Evolutionary conservation across 2,329 filamentous ascomycete species (phyloP).

Genomic region (Botryosphaeria dothidea): DNA sequence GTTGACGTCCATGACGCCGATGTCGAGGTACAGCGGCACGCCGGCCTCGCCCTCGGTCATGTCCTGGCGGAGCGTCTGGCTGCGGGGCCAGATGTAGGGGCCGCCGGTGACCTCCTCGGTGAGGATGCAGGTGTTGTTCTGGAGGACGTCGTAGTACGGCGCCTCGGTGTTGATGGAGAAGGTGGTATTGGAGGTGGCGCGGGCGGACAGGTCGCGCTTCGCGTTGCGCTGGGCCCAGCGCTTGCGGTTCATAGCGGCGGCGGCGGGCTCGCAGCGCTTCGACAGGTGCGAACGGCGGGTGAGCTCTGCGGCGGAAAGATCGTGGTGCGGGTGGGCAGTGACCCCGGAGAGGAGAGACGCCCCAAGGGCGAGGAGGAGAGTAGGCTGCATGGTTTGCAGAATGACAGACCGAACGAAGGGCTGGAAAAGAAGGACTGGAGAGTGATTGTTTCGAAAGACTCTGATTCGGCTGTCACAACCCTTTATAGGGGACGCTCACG

Average conservation of each 20-base stretch:
- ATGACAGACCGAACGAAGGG: neutral
- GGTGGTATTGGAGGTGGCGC: slow-evolving; percentile 9
- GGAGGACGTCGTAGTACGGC: slow-evolving; percentile 20
- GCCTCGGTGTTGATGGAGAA: slow-evolving; percentile 17
- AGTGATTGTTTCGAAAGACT: neutral
- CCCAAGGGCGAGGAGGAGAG: slow-evolving; percentile 7
- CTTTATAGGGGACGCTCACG: neutral
- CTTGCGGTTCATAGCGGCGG: slow-evolving; percentile 15
- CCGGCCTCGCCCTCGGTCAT: slow-evolving; percentile 39
- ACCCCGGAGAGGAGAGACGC: slow-evolving; percentile 1
- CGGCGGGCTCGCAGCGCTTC: slow-evolving; percentile 13
- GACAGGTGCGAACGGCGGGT: slow-evolving; percentile 1
- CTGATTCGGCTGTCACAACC: neutral
- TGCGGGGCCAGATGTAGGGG: slow-evolving; percentile 28
- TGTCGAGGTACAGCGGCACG: slow-evolving; percentile 43
- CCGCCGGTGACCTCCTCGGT: slow-evolving; percentile 28
- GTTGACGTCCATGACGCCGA: slow-evolving; percentile 43
- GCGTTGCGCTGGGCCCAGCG: slow-evolving; percentile 18
- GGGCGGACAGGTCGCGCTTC: slow-evolving; percentile 16
- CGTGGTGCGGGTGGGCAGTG: slow-evolving; percentile 8
- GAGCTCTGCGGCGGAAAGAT: neutral
- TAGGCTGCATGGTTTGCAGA: neutral
- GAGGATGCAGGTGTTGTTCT: slow-evolving; percentile 28
- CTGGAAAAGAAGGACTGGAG: neutral
- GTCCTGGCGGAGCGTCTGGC: slow-evolving; percentile 32